Percentiles rank a stretch among this genome's conserved stretches.
These are phyloP conservation scores for Brassica balearica DNA, from an alignment of 441 rosid species.

Conservation along the genomic window DNA sequence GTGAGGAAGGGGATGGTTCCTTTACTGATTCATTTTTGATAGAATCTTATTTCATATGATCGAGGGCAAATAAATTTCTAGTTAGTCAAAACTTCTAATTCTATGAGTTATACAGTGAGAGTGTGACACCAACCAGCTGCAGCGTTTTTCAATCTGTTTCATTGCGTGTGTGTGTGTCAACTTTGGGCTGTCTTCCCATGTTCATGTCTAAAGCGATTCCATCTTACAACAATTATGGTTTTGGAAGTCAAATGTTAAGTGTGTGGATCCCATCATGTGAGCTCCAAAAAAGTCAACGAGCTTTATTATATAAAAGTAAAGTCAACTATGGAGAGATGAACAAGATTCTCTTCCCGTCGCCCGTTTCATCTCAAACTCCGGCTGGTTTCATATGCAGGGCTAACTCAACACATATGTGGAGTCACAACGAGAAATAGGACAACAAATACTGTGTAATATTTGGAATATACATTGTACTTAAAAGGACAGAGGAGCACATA, in stretches of 20 bases:
- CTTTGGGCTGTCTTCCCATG: conserved; percentile 23
- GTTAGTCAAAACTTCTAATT: no score
- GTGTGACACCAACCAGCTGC: background rate
- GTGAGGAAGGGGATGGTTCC: no score
- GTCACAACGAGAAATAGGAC: background rate
- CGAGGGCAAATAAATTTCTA: no score
- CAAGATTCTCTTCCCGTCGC: background rate
- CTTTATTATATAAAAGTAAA: background rate
- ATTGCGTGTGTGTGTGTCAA: background rate
- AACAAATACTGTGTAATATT: background rate
- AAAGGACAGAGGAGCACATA: conserved; percentile 16
- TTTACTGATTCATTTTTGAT: no score
- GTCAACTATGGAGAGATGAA: background rate
- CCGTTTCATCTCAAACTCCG: background rate
- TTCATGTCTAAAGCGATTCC: conserved; percentile 26
- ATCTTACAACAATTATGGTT: conserved; percentile 27
- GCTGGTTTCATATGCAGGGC: background rate
- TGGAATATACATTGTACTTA: conserved; percentile 1
- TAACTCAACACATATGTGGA: background rate
- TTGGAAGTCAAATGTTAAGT: conserved; percentile 27
- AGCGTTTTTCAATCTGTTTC: background rate
- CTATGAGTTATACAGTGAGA: background rate
- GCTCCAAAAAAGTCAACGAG: conserved; percentile 18
- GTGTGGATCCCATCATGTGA: conserved; percentile 32
- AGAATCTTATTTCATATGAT: no score